Base-by-base conservation (phyloP, 2,329 filamentous ascomycete species). In the Aspergillus sp. region DNA sequence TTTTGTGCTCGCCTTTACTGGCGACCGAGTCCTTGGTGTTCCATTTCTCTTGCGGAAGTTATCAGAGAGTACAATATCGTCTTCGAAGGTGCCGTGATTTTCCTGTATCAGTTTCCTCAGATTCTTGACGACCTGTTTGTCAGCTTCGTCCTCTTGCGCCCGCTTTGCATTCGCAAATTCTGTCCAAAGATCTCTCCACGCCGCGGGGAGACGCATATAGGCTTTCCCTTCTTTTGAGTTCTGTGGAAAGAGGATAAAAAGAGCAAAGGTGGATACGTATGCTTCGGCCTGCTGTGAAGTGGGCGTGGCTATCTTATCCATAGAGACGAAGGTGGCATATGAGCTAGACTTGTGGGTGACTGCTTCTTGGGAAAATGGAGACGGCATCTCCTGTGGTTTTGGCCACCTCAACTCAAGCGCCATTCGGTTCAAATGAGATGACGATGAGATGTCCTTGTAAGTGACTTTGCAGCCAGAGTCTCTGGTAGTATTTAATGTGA, bases 161-260 rank as follows among this genome's bases (percentile, higher is more conserved):
- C 91, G 93, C 67, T 87, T 89, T 19, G 82, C 76, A 51, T 87
- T 85, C 0, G 86, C 80, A 58, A 96, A 83, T 69, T 98, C 92
- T 9, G 83, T 82, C 87, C 93, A 97, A 1, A 97, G 78, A 63
- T 96, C 90, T 70, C 90, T 87, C 89, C 91, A 99, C 2, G 85
- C 82, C 0, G 88, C 81, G 4, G 93, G 91, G 15, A 99, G 79
- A 51, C 90, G 85, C 61, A 96, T 73, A 58, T 88, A 89, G 2
- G 91, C 85, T 71, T 96, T 98, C 62, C 96, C 91, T 68, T 98
- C 93, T 66, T 91, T 95, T 0, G 85, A 76, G 15, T 87, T 90
- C n/a, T 84, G 83, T 1, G 86, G 86, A 63, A 92, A 96, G 0
- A 96, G 81, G 41, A 90, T 82, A 71, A 96, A 97, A 1, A 99